Base-by-base conservation (phyloP, 306 rosid genomes). In the Astragalus membranaceus region DNA sequence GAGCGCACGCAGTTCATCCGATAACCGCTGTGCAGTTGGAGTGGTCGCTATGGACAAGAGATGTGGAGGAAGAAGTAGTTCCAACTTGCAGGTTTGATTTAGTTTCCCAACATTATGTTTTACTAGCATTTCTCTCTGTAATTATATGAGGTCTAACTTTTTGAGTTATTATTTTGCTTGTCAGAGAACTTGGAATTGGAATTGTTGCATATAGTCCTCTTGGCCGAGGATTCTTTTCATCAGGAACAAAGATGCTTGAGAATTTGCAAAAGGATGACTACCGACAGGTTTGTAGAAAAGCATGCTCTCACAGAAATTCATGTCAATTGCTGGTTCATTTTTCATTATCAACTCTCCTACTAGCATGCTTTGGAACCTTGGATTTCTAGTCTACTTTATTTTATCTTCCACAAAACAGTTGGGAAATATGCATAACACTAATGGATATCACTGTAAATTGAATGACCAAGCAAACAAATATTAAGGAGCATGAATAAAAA, bases 1-100 rank as follows among this genome's bases (percentile, higher is more conserved):
- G 90, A 80, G 90, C 94, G 14, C 94, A 88, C 53, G 94, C 84
- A 10, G 85, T 88, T 76, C 93, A 83, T 79, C 93, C 92, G 1
- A 78, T 85, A 17, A 67, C 93, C 47, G 89, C 89, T 7, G 86
- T 85, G 75, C 88, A 88, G 61, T 20, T 88, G 55, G 93, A 85
- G 51, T 85, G 93, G 85, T 88, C 89, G 3, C 30, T 88, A 16
- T 88, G 90, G 90, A 8, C 84, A 0, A 79, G 90, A 79, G 93
- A 85, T 72, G 88, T 56, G 0, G 92, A 89, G 74, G 77, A 85
- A 74, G 92, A 89, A 8, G 46, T 83, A 2, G 47, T 85, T 74
- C 88, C 93, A 30, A 81, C 89, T 59, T 88, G 93, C 75, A 80
- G 88, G 88, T 85, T 20, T 64, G 77, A 13, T 20, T 11, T 54